Percentiles rank a stretch among this genome's conserved stretches.
Evolutionary conservation across 495 filamentous ascomycete genomes (phyloP).

Genomic region (Aspergillus panamensis): DNA sequence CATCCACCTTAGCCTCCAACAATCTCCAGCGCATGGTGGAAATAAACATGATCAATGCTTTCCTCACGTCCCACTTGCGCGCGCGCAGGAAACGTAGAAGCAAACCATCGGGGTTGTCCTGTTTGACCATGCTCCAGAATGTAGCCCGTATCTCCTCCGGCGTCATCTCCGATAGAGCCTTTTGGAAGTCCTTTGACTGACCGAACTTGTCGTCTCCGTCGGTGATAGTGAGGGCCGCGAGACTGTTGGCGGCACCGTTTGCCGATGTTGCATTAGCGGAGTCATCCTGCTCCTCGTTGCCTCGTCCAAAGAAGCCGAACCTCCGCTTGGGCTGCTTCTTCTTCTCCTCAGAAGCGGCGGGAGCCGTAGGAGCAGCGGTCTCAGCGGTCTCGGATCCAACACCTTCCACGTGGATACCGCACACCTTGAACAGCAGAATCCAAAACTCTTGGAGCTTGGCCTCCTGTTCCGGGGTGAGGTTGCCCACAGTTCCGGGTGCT

Average conservation of each 20-base stretch:
- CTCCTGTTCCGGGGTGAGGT: slow-evolving; percentile 83
- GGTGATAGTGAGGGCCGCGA: slow-evolving; percentile 34
- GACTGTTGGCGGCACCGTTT: slow-evolving; percentile 31
- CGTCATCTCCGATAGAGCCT: slow-evolving; percentile 67
- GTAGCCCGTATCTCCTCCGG: slow-evolving; percentile 76
- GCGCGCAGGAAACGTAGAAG: slow-evolving; percentile 87
- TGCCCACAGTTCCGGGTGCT: slow-evolving; percentile 77
- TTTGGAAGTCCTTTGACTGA: slow-evolving; percentile 79
- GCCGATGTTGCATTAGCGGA: slow-evolving; percentile 28
- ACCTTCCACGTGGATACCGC: slow-evolving; percentile 55
- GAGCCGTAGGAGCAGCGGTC: slow-evolving; percentile 24
- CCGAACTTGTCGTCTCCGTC: slow-evolving; percentile 90
- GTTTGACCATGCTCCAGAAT: slow-evolving; percentile 95
- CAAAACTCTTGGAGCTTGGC: slow-evolving; percentile 86
- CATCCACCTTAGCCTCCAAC: slow-evolving; percentile 77
- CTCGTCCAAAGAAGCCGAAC: slow-evolving; percentile 56
- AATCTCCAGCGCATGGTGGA: slow-evolving; percentile 90
- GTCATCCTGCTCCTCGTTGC: slow-evolving; percentile 55
- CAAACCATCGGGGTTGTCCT: slow-evolving; percentile 87
- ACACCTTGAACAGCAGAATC: slow-evolving; percentile 72
- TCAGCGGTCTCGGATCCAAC: slow-evolving; percentile 26
- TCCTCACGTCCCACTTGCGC: slow-evolving; percentile 93
- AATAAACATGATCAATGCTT: slow-evolving; percentile 89
- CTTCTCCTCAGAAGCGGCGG: neutral
- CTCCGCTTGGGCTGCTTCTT: slow-evolving; percentile 67